Evolutionary conservation across 306 rosid species (phyloP).

Genomic region (Rosa rugosa): DNA sequence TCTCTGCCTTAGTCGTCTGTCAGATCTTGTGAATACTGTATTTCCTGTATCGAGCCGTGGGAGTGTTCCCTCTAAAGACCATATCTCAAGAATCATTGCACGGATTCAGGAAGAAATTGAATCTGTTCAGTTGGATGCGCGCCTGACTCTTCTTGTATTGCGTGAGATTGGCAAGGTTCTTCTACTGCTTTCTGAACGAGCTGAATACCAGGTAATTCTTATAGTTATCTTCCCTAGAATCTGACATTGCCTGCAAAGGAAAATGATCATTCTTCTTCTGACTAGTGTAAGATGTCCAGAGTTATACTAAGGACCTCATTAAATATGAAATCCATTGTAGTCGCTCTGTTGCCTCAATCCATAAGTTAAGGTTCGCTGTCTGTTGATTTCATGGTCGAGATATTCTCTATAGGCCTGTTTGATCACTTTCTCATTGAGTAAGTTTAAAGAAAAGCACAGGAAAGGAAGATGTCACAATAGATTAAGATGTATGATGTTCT

Average conservation of each 20-base stretch:
- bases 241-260: background rate
- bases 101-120: constrained; percentile 96
- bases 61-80: constrained; percentile 92
- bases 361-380: background rate
- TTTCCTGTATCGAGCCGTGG: constrained; percentile 96
- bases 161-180: constrained; percentile 96
- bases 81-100: constrained; percentile 72
- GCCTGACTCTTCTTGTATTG: constrained; percentile 90
- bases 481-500: background rate
- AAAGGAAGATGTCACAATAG: background rate
- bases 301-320: background rate
- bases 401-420: background rate
- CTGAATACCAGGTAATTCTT: constrained; percentile 78
- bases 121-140: constrained; percentile 91
- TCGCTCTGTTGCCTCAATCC: background rate
- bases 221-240: constrained; percentile 3
- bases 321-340: background rate
- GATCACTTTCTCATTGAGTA: background rate
- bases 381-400: background rate
- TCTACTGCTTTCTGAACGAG: constrained; percentile 75
- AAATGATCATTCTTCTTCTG: background rate
- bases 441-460: background rate
- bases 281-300: background rate
- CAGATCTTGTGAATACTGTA: constrained; percentile 87
- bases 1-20: constrained; percentile 87